Evolutionary conservation across 768 basidiomycete species (phyloP).

Genomic region (Amanita phalloides): DNA sequence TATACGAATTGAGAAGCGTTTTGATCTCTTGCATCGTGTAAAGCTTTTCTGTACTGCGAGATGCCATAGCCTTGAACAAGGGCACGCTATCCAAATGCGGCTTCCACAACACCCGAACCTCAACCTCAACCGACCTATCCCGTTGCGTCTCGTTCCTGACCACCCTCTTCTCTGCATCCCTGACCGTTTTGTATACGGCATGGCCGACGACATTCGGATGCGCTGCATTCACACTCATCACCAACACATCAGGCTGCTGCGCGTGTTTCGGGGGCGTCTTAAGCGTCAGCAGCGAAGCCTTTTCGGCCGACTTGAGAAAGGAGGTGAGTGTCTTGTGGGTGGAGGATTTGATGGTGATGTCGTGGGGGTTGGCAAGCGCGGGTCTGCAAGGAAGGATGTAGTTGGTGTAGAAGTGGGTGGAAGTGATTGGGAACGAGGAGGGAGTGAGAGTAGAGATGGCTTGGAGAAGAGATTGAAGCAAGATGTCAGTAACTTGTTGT

Average conservation of each 20-base stretch:
- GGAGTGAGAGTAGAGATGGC: conserved; percentile 38
- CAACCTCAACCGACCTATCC: conserved; percentile 18
- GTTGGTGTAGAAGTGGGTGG: conserved; percentile 66
- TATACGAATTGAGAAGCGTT: conserved; percentile 48
- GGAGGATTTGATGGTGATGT: conserved; percentile 68
- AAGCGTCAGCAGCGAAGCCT: conserved; percentile 57
- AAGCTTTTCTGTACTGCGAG: conserved; percentile 33
- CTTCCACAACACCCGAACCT: conserved; percentile 65
- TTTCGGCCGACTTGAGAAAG: conserved; percentile 73
- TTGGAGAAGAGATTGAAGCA: conserved; percentile 56
- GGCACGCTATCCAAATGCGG: conserved; percentile 44
- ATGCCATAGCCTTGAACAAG: conserved; percentile 50
- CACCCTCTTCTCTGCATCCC: conserved; percentile 53
- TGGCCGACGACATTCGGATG: conserved; percentile 53
- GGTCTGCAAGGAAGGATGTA: conserved; percentile 77
- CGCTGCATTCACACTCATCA: conserved; percentile 39
- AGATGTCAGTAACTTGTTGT: conserved; percentile 44
- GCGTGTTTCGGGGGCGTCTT: conserved; percentile 50
- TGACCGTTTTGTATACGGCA: conserved; percentile 42
- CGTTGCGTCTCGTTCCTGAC: conserved; percentile 9
- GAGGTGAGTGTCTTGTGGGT: conserved; percentile 70
- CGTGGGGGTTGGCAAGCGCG: neutral
- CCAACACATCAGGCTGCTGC: conserved; percentile 40
- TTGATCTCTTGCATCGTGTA: conserved; percentile 52
- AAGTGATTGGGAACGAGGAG: conserved; percentile 61